Evolutionary conservation across 306 rosid genomes (phyloP).

Genomic region (Cucurbita maxima): DNA sequence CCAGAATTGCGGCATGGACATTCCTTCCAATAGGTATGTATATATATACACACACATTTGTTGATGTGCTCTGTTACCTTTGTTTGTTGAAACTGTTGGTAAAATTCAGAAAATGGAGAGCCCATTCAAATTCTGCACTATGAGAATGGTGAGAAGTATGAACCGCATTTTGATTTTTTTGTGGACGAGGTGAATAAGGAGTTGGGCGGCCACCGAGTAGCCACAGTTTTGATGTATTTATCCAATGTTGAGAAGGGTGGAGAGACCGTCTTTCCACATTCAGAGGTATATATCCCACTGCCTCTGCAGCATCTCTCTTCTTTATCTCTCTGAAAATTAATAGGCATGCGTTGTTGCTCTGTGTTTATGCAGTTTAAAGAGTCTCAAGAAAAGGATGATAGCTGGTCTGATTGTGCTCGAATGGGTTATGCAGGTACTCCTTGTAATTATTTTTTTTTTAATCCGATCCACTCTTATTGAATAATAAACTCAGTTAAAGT

Average conservation of each 20-base stretch:
- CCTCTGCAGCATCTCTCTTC: not conserved
- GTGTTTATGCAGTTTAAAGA: conserved; percentile 24
- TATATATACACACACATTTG: no score
- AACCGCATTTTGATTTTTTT: conserved; percentile 85
- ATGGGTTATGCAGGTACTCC: conserved; percentile 87
- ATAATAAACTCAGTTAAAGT: no score
- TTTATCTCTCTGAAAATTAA: no score
- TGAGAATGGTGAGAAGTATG: conserved; percentile 79
- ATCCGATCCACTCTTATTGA: no score
- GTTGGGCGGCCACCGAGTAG: conserved; percentile 83
- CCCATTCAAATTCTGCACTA: conserved; percentile 81
- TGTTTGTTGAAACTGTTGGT: not conserved
- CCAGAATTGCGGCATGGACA: conserved; percentile 76
- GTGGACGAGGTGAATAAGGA: conserved; percentile 79
- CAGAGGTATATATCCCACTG: conserved; percentile 30
- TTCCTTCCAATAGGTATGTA: conserved; percentile 59
- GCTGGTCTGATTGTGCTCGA: conserved; percentile 66
- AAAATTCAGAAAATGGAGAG: conserved; percentile 80
- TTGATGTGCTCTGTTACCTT: no score
- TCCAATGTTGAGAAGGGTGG: conserved; percentile 85
- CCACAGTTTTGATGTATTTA: conserved; percentile 94
- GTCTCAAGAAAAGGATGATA: conserved; percentile 41
- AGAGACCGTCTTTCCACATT: conserved; percentile 77
- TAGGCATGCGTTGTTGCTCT: not conserved
- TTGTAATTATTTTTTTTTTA: not conserved